These are phyloP conservation scores for Botryotinia convoluta DNA, from an alignment of 2,329 filamentous ascomycete species.

Conservation along the genomic window DNA sequence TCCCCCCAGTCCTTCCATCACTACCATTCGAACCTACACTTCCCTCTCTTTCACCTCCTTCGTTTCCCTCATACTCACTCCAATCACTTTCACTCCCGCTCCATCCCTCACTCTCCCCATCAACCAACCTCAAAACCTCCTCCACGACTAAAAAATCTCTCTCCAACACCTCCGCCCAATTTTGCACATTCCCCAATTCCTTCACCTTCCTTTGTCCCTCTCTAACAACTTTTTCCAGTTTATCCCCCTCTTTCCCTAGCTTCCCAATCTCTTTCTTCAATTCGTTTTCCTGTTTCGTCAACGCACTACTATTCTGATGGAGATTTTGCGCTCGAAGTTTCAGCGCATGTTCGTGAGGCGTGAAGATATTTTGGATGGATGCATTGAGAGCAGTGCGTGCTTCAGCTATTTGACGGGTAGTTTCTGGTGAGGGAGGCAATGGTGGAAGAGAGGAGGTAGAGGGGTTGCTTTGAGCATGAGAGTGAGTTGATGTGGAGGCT, in stretches of 20 bases:
- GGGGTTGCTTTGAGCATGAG: conserved; percentile 15
- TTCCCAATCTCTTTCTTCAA: conserved; percentile 58
- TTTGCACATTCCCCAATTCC: conserved; percentile 79
- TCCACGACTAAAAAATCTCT: conserved; percentile 62
- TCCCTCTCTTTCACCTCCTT: neutral
- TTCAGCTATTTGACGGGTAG: conserved; percentile 46
- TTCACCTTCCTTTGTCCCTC: conserved; percentile 65
- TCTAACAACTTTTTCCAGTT: conserved; percentile 61
- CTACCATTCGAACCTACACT: neutral
- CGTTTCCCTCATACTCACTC: conserved; percentile 13
- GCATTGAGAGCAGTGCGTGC: conserved; percentile 59
- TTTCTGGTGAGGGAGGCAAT: conserved; percentile 31
- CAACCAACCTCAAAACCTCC: conserved; percentile 60
- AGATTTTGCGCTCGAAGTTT: conserved; percentile 65
- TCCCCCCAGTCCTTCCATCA: neutral
- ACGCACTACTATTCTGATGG: conserved; percentile 64
- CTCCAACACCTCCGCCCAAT: conserved; percentile 82
- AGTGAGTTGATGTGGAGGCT: conserved; percentile 7
- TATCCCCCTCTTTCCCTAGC: conserved; percentile 62
- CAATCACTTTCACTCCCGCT: conserved; percentile 18
- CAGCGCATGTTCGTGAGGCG: conserved; percentile 67
- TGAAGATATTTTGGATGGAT: conserved; percentile 54
- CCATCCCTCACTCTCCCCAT: conserved; percentile 38
- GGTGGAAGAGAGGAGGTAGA: conserved; percentile 14
- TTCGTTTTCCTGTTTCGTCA: conserved; percentile 66